Evolutionary conservation across 176 grass and related monocot species (phyloP), one percentile per base, ranked within the genome.

Genomic region (Thinopyrum elongatum): DNA sequence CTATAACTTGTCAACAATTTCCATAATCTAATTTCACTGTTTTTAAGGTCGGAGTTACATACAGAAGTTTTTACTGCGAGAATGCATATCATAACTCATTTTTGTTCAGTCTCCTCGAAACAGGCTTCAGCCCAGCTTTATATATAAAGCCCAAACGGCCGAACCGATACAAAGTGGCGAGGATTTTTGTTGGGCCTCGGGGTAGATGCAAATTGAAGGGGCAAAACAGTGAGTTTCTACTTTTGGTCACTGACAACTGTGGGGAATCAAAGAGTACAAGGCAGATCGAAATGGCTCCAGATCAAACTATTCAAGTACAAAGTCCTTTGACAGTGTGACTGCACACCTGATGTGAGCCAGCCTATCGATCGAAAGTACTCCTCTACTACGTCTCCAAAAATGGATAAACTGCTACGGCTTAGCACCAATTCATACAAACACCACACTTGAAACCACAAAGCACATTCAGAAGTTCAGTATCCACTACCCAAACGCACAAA

Each of bases 191-290:
- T 10, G 0, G 7, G 59, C 28, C 28, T 76, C 14, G 4, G 49
- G 17, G 44, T 39, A 69, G 34, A 70, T 34, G 19, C 49, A 77
- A 70, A 38, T 36, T 62, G 31, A 26, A 15, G 70, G 51, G 11
- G 19, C 80, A 59, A 74, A 83, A 83, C 58, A 38, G 44, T 79
- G 46, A 6, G 74, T 63, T 65, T 65, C 41, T 78, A 71, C 71
- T 71, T 4, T 28, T 5, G 13, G 27, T 82, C 12, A 23, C 36
- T 86, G 41, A 72, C 29, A 30, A 42, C 53, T 44, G 14, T 51
- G 29, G 62, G 36, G 60, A 44, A 80, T 51, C 12, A 36, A 85
- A n/a, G 13, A 28, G 53, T 10, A 77, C 10, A 21, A 3, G n/a
- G 28, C 39, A 78, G 66, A 61, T 9, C 16, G 34, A 89, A 85